phyloP scores from a whole-genome alignment of 352 stramenopile species.

The Discostella stelligera region DNA sequence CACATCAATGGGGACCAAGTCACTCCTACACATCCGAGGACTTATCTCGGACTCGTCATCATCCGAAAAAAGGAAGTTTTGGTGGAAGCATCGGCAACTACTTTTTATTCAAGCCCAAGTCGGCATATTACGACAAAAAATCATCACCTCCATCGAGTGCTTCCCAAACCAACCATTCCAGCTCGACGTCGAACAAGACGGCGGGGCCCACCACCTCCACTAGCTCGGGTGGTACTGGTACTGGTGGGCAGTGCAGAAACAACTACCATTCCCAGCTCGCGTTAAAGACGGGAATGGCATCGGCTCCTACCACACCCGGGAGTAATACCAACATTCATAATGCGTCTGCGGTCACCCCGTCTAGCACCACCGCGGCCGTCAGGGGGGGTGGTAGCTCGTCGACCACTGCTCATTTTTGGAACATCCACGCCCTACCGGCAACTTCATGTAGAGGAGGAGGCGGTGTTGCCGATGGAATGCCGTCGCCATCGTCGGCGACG shows the following conservation, averaged over 20 bases:
- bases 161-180: background rate
- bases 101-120: conserved; percentile 1
- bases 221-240: background rate
- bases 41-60: background rate
- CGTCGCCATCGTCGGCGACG: background rate
- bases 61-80: background rate
- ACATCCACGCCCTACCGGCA: conserved; percentile 5
- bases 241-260: background rate
- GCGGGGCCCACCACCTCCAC: conserved; percentile 4
- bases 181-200: conserved; percentile 15
- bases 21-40: conserved; percentile 14
- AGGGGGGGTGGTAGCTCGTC: background rate
- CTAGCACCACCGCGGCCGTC: background rate
- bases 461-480: conserved; percentile 2
- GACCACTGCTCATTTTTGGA: conserved; percentile 14
- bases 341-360: background rate
- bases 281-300: conserved; percentile 24
- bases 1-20: conserved; percentile 5
- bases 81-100: background rate
- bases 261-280: background rate
- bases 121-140: background rate
- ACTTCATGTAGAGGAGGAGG: background rate
- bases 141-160: background rate
- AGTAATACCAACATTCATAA: background rate
- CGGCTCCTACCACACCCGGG: background rate